A percentile compares a stretch with the other conserved stretches of the same genome.
Evolutionary conservation across 495 filamentous ascomycete genomes (phyloP).

Genomic region (Neurospora sublineolata): DNA sequence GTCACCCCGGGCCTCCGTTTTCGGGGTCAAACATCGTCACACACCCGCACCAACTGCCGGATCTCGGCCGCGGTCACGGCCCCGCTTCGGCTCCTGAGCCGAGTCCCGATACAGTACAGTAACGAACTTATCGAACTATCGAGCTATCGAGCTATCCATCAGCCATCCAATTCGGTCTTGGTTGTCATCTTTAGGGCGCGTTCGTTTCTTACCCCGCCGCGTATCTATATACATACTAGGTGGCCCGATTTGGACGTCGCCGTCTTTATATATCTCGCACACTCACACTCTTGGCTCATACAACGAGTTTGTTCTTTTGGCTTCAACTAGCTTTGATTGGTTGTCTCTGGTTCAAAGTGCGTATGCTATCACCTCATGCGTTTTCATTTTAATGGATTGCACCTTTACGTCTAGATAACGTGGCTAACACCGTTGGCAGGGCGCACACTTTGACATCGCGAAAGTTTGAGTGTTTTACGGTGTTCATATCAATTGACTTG

Average conservation of each 20-base stretch:
- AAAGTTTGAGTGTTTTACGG: not conserved
- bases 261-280: not conserved
- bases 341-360: not conserved
- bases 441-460: not conserved
- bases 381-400: not conserved
- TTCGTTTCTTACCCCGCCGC: not conserved
- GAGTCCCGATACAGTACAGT: not conserved
- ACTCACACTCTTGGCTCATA: not conserved
- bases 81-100: not conserved
- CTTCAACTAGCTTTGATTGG: not conserved
- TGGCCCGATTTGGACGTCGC: not conserved
- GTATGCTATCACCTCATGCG: not conserved
- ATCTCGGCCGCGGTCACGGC: not conserved
- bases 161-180: not conserved
- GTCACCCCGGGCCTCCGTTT: not conserved
- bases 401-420: not conserved
- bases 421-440: not conserved
- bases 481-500: not conserved
- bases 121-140: not conserved
- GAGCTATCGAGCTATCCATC: not conserved
- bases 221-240: not conserved
- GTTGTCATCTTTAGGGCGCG: not conserved
- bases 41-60: not conserved
- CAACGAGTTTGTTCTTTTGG: not conserved
- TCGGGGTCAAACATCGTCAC: not conserved